Conservation (phyloP, 441 rosid species). For the Metrosideros polymorpha region DNA sequence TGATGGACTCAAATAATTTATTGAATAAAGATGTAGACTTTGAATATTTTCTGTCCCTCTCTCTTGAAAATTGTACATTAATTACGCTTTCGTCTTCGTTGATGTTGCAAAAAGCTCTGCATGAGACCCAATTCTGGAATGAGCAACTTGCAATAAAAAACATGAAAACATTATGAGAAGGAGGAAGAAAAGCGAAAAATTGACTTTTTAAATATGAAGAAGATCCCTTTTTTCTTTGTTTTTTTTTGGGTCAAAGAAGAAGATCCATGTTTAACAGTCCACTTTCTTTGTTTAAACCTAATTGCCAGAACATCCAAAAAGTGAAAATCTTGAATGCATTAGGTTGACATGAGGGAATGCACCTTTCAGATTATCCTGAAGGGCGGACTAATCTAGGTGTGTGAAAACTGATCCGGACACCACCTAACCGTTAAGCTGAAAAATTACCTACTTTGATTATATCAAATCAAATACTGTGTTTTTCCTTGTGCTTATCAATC, state of each 20-base stretch:
- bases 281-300: background rate
- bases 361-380: background rate
- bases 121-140: background rate
- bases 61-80: background rate
- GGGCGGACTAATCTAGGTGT: background rate
- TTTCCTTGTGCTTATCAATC: background rate
- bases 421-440: background rate
- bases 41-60: background rate
- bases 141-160: background rate
- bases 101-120: background rate
- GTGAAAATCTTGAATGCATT: background rate
- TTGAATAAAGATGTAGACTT: background rate
- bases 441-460: background rate
- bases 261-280: background rate
- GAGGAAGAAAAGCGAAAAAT: background rate
- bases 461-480: background rate
- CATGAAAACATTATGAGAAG: background rate
- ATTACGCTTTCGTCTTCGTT: background rate
- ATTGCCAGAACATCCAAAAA: background rate
- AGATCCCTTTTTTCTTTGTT: no score
- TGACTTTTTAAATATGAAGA: background rate
- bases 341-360: background rate
- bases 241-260: no score
- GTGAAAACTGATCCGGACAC: background rate
- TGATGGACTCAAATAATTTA: no score